These are phyloP conservation scores for Chenopodium quinoa DNA, from an alignment of 148 eudicot genomes.

Conservation along the genomic window DNA sequence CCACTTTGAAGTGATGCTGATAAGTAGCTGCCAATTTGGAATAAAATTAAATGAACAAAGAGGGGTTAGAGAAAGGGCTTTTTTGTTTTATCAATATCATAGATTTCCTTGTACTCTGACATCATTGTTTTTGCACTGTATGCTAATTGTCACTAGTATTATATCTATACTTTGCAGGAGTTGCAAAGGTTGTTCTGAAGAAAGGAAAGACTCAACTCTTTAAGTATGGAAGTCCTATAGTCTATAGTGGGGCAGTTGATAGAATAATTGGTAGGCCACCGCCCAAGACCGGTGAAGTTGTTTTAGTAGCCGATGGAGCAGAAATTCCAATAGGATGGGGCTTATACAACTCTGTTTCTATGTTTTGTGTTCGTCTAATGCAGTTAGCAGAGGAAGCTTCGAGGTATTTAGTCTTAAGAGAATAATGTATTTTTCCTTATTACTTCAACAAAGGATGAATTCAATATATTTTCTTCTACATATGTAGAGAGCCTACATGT, in stretches of 20 bases:
- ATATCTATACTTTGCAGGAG: slow-evolving; percentile 34
- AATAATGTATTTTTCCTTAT: not conserved
- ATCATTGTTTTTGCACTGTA: not conserved
- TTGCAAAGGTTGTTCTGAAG: slow-evolving; percentile 85
- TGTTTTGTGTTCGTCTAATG: slow-evolving; percentile 95
- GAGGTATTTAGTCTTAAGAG: slow-evolving; percentile 36
- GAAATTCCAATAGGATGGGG: slow-evolving; percentile 95
- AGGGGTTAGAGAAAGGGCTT: not conserved
- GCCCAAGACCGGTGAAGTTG: slow-evolving; percentile 78
- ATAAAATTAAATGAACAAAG: not conserved
- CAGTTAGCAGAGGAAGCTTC: slow-evolving; percentile 79
- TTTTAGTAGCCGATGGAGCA: slow-evolving; percentile 85
- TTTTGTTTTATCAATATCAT: not conserved
- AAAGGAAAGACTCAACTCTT: slow-evolving; percentile 88
- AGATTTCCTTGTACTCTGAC: not conserved
- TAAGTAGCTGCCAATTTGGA: too few relatives aligned
- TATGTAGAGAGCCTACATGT: slow-evolving; percentile 67
- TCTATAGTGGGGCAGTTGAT: slow-evolving; percentile 91
- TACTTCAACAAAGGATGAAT: slow-evolving; percentile 3
- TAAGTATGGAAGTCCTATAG: slow-evolving; percentile 91
- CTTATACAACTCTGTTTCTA: slow-evolving; percentile 79
- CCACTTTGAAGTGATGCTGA: too few relatives aligned
- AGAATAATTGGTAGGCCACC: slow-evolving; percentile 92
- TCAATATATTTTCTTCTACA: slow-evolving; percentile 1
- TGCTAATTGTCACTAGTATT: not conserved